These are phyloP conservation scores for Echeveria elegans DNA, from an alignment of 164 flowering plant species.

Conservation along the genomic window DNA sequence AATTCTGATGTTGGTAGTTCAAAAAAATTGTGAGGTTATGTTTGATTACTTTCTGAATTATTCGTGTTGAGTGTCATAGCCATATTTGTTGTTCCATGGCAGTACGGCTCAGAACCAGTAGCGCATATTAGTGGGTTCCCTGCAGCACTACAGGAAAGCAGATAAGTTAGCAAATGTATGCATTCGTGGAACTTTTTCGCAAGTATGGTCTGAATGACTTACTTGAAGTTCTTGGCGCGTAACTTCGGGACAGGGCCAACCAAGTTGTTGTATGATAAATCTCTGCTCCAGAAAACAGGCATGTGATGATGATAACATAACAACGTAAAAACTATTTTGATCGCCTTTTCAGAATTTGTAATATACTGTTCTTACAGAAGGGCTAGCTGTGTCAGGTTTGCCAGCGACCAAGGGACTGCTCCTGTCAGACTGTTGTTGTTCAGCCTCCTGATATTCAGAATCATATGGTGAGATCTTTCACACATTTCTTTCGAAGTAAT, in stretches of 20 bases:
- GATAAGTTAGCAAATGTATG: not conserved
- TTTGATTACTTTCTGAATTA: constrained; percentile 47
- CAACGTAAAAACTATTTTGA: not conserved
- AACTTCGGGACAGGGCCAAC: constrained; percentile 83
- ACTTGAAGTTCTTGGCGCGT: constrained; percentile 69
- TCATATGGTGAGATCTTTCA: not conserved
- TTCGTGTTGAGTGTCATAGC: constrained; percentile 34
- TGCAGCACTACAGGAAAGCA: constrained; percentile 34
- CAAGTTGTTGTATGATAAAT: constrained; percentile 83
- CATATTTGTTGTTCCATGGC: constrained; percentile 36
- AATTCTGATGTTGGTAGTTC: too few relatives aligned
- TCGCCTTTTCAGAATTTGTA: not conserved
- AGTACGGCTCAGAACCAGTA: constrained; percentile 44
- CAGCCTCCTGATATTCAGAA: constrained; percentile 58
- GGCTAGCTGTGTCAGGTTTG: constrained; percentile 70
- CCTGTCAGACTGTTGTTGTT: constrained; percentile 93
- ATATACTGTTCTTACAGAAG: constrained; percentile 75
- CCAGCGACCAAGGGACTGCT: constrained; percentile 52
- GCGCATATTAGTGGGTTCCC: constrained; percentile 68
- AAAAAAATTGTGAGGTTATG: not conserved
- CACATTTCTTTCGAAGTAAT: not conserved
- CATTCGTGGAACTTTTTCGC: not conserved
- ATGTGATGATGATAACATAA: not conserved
- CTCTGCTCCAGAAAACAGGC: constrained; percentile 34
- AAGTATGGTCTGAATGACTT: constrained; percentile 35